Percentiles rank a stretch among this genome's conserved stretches.
Conservation (phyloP, 2,329 filamentous ascomycete species). For the Chlorencoelia australis region DNA sequence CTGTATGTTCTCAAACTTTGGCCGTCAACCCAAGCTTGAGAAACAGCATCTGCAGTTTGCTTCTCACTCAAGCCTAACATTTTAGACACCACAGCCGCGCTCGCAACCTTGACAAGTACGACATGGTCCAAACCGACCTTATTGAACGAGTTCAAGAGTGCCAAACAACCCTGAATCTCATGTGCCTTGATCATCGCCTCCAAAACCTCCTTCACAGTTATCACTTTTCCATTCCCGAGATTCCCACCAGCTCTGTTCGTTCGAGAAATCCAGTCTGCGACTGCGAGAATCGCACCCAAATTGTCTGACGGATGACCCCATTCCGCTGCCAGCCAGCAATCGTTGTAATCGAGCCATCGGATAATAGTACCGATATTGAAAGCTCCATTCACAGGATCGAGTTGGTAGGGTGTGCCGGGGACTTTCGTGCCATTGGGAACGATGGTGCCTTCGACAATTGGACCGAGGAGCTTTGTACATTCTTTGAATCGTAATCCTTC, state of each 20-base stretch:
- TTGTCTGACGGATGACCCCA: slow-evolving; percentile 99
- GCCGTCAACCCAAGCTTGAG: slow-evolving; percentile 95
- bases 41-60: slow-evolving; percentile 91
- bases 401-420: slow-evolving; percentile 82
- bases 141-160: slow-evolving; percentile 97
- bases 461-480: slow-evolving; percentile 89
- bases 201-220: slow-evolving; percentile 82
- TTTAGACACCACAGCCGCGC: slow-evolving; percentile 86
- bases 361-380: slow-evolving; percentile 99
- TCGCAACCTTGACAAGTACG: slow-evolving; percentile 94
- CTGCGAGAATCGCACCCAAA: slow-evolving; percentile 88
- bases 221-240: slow-evolving; percentile 76
- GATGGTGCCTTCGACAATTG: slow-evolving; percentile 77
- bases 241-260: slow-evolving; percentile 70
- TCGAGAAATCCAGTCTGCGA: slow-evolving; percentile 94
- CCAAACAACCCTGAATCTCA: slow-evolving; percentile 95
- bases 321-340: slow-evolving; percentile 98
- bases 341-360: slow-evolving; percentile 98
- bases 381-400: slow-evolving; percentile 89
- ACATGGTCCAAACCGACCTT: slow-evolving; percentile 98
- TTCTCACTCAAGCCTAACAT: slow-evolving; percentile 83
- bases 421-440: slow-evolving; percentile 90
- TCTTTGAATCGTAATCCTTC: slow-evolving; percentile 93
- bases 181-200: slow-evolving; percentile 99
- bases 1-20: slow-evolving; percentile 94